These are phyloP conservation scores for Medicago arabica DNA, from an alignment of 306 rosid genomes.

Conservation along the genomic window DNA sequence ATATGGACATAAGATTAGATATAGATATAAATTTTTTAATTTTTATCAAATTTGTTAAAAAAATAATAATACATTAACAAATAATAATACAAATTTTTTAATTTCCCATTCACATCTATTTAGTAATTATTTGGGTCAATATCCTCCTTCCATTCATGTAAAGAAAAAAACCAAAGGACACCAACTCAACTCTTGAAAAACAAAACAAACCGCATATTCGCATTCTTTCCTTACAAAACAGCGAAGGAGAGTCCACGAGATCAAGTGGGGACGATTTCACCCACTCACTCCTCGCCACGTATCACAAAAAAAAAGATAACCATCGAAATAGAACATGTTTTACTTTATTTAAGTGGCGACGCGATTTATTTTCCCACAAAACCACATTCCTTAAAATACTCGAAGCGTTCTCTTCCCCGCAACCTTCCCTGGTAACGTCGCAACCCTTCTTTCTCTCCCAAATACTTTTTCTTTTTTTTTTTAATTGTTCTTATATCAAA, in stretches of 20 bases:
- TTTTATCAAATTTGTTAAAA: too few relatives aligned
- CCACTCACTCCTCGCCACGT: slow-evolving; percentile 5
- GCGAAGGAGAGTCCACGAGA: not conserved
- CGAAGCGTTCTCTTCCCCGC: slow-evolving; percentile 27
- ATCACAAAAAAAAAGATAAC: not conserved
- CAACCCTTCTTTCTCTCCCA: not conserved
- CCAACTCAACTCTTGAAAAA: not conserved
- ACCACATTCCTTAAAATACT: not conserved
- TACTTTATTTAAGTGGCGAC: slow-evolving; percentile 31
- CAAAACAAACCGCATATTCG: not conserved
- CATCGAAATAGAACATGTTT: not conserved
- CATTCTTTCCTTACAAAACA: not conserved
- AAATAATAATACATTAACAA: too few relatives aligned
- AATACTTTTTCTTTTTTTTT: not conserved
- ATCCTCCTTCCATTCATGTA: not conserved
- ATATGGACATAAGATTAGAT: too few relatives aligned
- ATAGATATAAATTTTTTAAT: too few relatives aligned
- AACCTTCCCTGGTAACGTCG: slow-evolving; percentile 33
- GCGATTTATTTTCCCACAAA: slow-evolving; percentile 7
- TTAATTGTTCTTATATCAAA: not conserved
- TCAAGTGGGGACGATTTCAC: not conserved
- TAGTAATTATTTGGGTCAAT: not conserved
- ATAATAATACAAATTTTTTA: too few relatives aligned
- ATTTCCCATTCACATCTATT: not conserved
- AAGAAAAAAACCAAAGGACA: not conserved